Conservation (phyloP, 1,284 basidiomycete species). For the Erythrobasidium hasegawianum region DNA sequence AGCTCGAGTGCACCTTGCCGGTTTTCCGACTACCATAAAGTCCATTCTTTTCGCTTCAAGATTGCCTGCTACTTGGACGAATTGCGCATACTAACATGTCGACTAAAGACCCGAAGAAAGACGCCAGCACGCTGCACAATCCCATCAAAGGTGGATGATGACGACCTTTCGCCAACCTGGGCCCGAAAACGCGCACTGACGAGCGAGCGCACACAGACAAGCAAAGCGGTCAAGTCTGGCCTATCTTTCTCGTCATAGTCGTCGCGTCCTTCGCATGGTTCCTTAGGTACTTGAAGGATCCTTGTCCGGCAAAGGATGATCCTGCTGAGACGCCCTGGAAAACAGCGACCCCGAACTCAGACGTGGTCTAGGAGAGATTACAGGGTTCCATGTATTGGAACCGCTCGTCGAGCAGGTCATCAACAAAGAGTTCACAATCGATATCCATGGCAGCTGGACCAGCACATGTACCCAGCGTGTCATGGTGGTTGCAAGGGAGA, state of each 20-base stretch:
- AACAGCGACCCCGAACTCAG: slow-evolving; percentile 20
- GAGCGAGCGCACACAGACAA: not conserved
- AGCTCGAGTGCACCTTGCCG: too few relatives aligned
- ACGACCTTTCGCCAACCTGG: too few relatives aligned
- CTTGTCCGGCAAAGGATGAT: not conserved
- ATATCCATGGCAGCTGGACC: slow-evolving; percentile 19
- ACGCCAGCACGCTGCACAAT: not conserved
- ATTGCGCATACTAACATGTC: too few relatives aligned
- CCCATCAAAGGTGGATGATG: not conserved
- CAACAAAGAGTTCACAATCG: slow-evolving; percentile 26
- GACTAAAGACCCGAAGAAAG: not conserved
- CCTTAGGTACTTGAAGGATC: not conserved
- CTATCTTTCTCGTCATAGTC: slow-evolving; percentile 18
- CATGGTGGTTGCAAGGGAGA: slow-evolving; percentile 29
- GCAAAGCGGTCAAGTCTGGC: not conserved
- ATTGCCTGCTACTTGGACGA: too few relatives aligned
- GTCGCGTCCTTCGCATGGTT: slow-evolving; percentile 27
- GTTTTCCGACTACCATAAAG: too few relatives aligned
- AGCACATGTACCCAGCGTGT: slow-evolving; percentile 33
- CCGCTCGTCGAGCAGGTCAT: slow-evolving; percentile 19
- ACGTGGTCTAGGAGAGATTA: slow-evolving; percentile 12
- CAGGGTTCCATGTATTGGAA: slow-evolving; percentile 20
- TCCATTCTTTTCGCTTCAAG: too few relatives aligned
- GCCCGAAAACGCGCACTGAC: not conserved
- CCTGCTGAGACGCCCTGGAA: too few relatives aligned